Percentiles rank a stretch among this genome's conserved stretches.
These are phyloP conservation scores for Cordyceps cateniannulata DNA, from an alignment of 2,329 filamentous ascomycete species.

Conservation along the genomic window DNA sequence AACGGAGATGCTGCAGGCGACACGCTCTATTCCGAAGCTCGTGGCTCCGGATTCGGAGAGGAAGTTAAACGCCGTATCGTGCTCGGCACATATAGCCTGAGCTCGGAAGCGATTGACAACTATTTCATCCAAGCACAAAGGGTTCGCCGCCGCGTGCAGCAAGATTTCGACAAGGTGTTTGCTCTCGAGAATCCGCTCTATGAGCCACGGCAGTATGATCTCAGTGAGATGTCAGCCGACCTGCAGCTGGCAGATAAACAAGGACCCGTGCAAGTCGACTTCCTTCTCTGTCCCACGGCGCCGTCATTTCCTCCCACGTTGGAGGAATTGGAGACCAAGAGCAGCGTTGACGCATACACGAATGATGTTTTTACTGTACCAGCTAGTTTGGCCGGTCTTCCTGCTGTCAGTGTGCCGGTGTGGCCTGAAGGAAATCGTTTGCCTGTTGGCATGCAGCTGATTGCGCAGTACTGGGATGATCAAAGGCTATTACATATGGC, in stretches of 20 bases:
- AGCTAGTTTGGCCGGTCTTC: slow-evolving; percentile 84
- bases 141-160: slow-evolving; percentile 73
- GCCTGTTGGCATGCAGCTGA: slow-evolving; percentile 60
- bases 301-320: slow-evolving; percentile 67
- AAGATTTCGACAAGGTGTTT: slow-evolving; percentile 82
- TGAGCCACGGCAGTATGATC: slow-evolving; percentile 45
- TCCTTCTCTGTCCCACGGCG: slow-evolving; percentile 81
- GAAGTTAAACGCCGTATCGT: slow-evolving; percentile 86
- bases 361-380: slow-evolving; percentile 96
- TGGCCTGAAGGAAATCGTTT: slow-evolving; percentile 25
- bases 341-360: slow-evolving; percentile 70
- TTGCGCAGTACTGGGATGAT: slow-evolving; percentile 79
- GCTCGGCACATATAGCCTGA: slow-evolving; percentile 83
- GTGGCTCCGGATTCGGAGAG: slow-evolving; percentile 68
- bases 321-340: slow-evolving; percentile 47
- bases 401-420: slow-evolving; percentile 74
- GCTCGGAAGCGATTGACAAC: slow-evolving; percentile 86
- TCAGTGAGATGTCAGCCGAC: slow-evolving; percentile 52
- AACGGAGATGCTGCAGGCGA: slow-evolving; percentile 49
- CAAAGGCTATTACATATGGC: slow-evolving; percentile 54
- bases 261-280: slow-evolving; percentile 65
- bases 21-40: slow-evolving; percentile 70
- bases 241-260: slow-evolving; percentile 48
- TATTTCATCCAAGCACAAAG: slow-evolving; percentile 94
- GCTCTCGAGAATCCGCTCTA: slow-evolving; percentile 60